Base-by-base conservation (phyloP, 108 stramenopile genomes). In the Stephanodiscus triporus region DNA sequence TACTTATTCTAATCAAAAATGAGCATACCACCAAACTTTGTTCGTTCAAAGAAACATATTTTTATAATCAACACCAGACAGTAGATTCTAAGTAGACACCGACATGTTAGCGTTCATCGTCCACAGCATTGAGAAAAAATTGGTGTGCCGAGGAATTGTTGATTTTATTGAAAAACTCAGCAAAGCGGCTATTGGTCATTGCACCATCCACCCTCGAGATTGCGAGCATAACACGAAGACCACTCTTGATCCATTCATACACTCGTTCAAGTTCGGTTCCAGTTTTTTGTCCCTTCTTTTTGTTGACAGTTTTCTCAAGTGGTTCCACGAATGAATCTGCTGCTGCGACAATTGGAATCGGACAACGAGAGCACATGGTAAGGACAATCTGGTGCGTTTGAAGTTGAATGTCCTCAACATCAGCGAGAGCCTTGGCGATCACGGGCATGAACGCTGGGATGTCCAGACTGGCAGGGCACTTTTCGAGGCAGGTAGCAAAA, bases 401-500 rank as follows among this genome's bases (percentile, higher is more conserved):
- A 16, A 93, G 68, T 66, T 91, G 90, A 57, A 95, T 84, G 72
- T 95, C 92, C 72, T 92, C 92, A 16, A 81, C 84, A 69, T 95
- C 95, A 23, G 69, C 84, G 42, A 95, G 65, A n/a, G 91, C 87
- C 34, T 81, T 78, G 13, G 87, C 88, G 19, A 95, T 72, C 26
- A 91, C 81, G 37, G 89, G 88, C 88, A 95, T 90, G 53, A 93
- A 91, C 9, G 82, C 73, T 16, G 85, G 63, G 51, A 89, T 83
- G 57, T 93, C 91, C 24, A 92, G 64, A 70, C 82, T 88, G 37
- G 70, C 58, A 4, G 89, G 91, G n/a, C 90, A 77, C 43, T 84
- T 92, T 58, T 96, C 96, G 13, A 99, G 76, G 63, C 93, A 89
- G 23, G 97, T 96, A 61, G 95, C 92, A 59, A 98, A 87, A 61